phyloP scores from a whole-genome alignment of 345 rosid genomes.

The Lepidium sativum region DNA sequence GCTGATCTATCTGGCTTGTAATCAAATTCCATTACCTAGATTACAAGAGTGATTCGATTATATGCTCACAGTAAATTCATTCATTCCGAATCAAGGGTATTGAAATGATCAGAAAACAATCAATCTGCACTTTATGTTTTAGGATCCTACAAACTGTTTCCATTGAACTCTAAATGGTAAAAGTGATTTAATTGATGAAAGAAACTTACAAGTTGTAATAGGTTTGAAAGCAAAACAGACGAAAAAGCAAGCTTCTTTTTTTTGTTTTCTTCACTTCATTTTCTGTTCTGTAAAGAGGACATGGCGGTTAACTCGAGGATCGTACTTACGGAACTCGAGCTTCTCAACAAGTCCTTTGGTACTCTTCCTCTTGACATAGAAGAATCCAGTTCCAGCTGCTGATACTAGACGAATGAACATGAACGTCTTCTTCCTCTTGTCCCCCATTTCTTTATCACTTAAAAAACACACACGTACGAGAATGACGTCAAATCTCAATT shows the following conservation, averaged over 20 bases:
- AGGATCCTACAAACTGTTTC: not conserved
- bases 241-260: too few species aligned
- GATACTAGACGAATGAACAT: slow-evolving; percentile 89
- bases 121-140: not conserved
- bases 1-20: not conserved
- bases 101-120: not conserved
- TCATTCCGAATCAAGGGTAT: not conserved
- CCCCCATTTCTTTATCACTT: slow-evolving; percentile 46
- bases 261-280: slow-evolving; percentile 75
- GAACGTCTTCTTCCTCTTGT: slow-evolving; percentile 81
- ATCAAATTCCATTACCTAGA: not conserved
- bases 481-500: not conserved
- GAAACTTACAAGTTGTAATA: not conserved
- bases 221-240: not conserved
- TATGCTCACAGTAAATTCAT: too few species aligned
- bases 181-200: not conserved
- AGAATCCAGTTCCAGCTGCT: slow-evolving; percentile 95
- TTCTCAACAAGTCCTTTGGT: slow-evolving; percentile 64
- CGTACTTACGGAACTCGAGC: slow-evolving; percentile 90
- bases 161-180: not conserved
- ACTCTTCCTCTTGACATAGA: slow-evolving; percentile 93
- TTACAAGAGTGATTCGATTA: not conserved
- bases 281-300: slow-evolving; percentile 86
- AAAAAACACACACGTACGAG: not conserved
- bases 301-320: slow-evolving; percentile 88